Conservation (phyloP, 1,284 basidiomycete species). For the Apiotrichum veenhuisii region DNA sequence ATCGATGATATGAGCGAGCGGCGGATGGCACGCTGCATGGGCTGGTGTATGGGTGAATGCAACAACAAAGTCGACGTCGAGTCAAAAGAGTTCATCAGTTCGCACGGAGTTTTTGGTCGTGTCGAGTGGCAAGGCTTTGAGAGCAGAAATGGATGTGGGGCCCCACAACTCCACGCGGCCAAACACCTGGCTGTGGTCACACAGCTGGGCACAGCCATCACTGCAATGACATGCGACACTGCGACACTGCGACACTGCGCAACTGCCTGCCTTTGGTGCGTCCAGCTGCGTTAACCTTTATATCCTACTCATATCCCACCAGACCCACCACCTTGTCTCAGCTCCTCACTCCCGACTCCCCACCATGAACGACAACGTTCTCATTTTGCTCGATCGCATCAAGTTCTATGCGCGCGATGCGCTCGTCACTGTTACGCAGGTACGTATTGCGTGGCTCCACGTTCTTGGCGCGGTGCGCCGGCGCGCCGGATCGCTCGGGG, state of each 20-base stretch:
- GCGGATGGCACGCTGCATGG: background rate
- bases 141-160: no score
- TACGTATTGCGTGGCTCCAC: constrained; percentile 13
- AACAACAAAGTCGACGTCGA: background rate
- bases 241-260: no score
- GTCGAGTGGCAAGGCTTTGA: no score
- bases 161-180: no score
- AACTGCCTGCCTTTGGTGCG: no score
- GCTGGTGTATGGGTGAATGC: background rate
- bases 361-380: constrained; percentile 37
- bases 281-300: no score
- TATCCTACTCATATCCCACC: no score
- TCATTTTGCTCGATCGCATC: constrained; percentile 39
- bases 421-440: constrained; percentile 38
- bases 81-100: no score
- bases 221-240: no score
- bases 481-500: background rate
- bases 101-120: no score
- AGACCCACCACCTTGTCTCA: background rate
- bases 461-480: background rate
- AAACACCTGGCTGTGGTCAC: no score
- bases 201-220: no score
- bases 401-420: constrained; percentile 39
- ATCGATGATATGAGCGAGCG: background rate
- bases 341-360: background rate